Base-by-base conservation (phyloP, 139 green algal genomes). In the Zygnema circumcarinatum region DNA sequence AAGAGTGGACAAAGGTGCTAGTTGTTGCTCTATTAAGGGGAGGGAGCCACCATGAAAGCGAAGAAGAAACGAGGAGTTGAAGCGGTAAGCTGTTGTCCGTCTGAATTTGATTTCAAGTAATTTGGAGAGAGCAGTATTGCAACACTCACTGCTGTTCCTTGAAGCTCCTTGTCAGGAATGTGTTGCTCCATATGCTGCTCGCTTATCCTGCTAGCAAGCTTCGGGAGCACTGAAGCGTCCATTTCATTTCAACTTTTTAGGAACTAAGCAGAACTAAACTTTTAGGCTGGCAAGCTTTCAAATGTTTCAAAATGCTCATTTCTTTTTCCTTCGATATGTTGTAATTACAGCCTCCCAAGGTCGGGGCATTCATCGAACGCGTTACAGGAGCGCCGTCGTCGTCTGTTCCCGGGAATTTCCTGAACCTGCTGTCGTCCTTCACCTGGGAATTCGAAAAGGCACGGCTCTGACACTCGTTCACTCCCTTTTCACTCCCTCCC, bases 21-120 rank as follows among this genome's bases (percentile, higher is more conserved):
- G n/a, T n/a, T n/a, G n/a, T n/a, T n/a, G n/a, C n/a, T n/a, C n/a
- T n/a, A n/a, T n/a, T n/a, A n/a, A n/a, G n/a, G n/a, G 47, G 16
- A 62, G 47, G 47, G 16, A 25, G 7, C 16, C 16, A 62, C 47
- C 32, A 86, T 86, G 80, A 86, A 86, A 40, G 53, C 62, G 42
- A 86, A 86, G 25, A 86, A 86, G 80, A 86, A 80, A 81, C 32
- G 47, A 25, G 80, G 53, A 56, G 35, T 69, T 87, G 83, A 88
- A 87, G 36, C 54, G 38, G 83, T 88, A 88, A 85, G 69, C 33
- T 41, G 36, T 33, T n/a, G n/a, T n/a, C n/a, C n/a, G n/a, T n/a
- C n/a, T n/a, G n/a, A n/a, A 25, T 86, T 2, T 42, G 22, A 7
- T 87, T 32, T 88, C 31, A 11, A 79, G 11, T 81, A 42, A 11